Evolutionary conservation across 1,284 basidiomycete genomes (phyloP).

Genomic region (Pyrrhoderma lamaoense): DNA sequence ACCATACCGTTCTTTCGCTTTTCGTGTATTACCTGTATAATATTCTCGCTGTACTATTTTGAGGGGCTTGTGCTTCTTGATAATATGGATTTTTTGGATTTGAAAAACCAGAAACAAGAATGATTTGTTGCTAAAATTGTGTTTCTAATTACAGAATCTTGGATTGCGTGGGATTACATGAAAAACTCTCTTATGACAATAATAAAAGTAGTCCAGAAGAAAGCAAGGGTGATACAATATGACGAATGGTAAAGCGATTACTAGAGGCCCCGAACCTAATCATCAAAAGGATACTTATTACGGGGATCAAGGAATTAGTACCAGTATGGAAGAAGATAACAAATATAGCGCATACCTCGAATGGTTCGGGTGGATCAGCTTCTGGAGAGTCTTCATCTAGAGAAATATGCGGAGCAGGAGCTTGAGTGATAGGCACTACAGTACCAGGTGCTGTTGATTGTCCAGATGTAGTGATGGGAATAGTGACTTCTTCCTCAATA

Average conservation of each 20-base stretch:
- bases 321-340: slow-evolving; percentile 15
- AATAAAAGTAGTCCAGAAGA: neutral
- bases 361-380: slow-evolving; percentile 69
- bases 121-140: neutral
- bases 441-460: slow-evolving; percentile 27
- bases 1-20: neutral
- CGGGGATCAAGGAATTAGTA: slow-evolving; percentile 13
- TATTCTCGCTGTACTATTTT: neutral
- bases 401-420: slow-evolving; percentile 44
- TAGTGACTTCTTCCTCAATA: slow-evolving; percentile 57
- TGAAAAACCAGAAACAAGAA: no score
- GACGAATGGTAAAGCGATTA: no score
- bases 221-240: no score
- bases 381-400: slow-evolving; percentile 68
- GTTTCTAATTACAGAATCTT: neutral
- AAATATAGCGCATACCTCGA: slow-evolving; percentile 53
- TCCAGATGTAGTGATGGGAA: slow-evolving; percentile 10
- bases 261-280: slow-evolving; percentile 19
- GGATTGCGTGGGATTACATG: no score
- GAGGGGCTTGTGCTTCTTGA: slow-evolving; percentile 1
- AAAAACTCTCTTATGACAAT: neutral
- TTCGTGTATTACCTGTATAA: neutral
- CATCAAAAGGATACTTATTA: slow-evolving; percentile 53
- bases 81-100: slow-evolving; percentile 4
- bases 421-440: slow-evolving; percentile 21